Percentiles rank a stretch among this genome's conserved stretches.
These are phyloP conservation scores for Wallacemonas sp. DNA, from an alignment of 208 protist species.

Conservation along the genomic window DNA sequence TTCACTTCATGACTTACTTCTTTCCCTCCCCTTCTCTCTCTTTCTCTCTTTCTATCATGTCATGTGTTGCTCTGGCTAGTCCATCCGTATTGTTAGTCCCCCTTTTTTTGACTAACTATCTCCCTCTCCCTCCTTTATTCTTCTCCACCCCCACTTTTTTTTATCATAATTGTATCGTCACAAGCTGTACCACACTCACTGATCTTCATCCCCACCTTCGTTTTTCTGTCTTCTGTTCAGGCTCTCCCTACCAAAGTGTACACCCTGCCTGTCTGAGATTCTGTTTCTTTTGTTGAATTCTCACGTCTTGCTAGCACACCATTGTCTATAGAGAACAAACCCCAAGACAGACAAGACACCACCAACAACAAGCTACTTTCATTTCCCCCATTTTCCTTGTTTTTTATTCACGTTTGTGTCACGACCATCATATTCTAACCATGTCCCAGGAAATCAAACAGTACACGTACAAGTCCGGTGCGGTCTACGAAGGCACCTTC, in stretches of 20 bases:
- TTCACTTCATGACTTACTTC: neutral
- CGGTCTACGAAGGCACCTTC: slow-evolving; percentile 88
- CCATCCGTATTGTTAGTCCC: slow-evolving; percentile 1
- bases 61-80: neutral
- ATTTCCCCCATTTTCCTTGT: neutral
- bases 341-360: no score
- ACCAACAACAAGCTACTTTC: no score
- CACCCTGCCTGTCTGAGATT: no score
- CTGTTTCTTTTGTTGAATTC: no score
- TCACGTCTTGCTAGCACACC: no score
- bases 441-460: slow-evolving; percentile 44
- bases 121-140: slow-evolving; percentile 5
- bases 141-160: neutral
- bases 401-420: neutral
- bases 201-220: no score
- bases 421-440: neutral
- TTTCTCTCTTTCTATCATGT: slow-evolving; percentile 3
- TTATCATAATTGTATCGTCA: neutral
- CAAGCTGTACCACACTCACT: neutral
- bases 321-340: no score
- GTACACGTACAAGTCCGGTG: slow-evolving; percentile 88
- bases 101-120: slow-evolving; percentile 13
- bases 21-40: slow-evolving; percentile 3
- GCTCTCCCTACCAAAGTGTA: no score
- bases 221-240: no score